Conservation (phyloP, 192 early-diverging fungal genomes). For the Umbelopsis isabellina region DNA sequence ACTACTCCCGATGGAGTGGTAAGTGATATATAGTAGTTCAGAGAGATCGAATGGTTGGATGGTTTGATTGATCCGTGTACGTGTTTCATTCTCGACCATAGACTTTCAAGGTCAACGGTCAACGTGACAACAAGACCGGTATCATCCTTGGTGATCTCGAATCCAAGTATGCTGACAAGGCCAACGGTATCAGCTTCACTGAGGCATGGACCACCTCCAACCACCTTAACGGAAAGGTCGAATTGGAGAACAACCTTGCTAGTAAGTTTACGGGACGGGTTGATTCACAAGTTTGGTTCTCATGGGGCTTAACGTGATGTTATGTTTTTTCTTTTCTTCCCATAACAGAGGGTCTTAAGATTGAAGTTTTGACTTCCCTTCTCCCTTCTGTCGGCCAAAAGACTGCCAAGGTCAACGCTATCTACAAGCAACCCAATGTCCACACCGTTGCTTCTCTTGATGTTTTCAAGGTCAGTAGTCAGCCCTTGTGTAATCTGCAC, state of each 20-base stretch:
- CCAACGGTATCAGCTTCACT: constrained; percentile 92
- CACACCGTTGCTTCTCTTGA: constrained; percentile 89
- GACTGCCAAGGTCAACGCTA: constrained; percentile 79
- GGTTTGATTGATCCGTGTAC: neutral
- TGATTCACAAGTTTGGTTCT: neutral
- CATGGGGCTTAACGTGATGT: neutral
- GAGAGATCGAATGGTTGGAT: neutral
- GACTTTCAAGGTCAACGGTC: constrained; percentile 95
- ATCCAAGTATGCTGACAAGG: constrained; percentile 96
- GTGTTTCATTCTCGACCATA: constrained; percentile 33
- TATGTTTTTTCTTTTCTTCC: too few relatives aligned
- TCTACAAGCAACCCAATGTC: constrained; percentile 96
- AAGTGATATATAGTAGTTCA: constrained; percentile 41
- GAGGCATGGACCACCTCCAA: constrained; percentile 97
- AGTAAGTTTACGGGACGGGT: constrained; percentile 32
- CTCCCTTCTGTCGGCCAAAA: constrained; percentile 84
- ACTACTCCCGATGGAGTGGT: constrained; percentile 94
- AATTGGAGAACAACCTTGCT: constrained; percentile 92
- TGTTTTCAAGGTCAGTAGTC: constrained; percentile 75
- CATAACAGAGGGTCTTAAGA: constrained; percentile 84
- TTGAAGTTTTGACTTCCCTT: constrained; percentile 84
- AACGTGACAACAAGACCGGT: constrained; percentile 94
- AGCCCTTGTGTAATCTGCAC: neutral
- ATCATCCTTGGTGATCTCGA: constrained; percentile 95
- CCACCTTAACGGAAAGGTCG: constrained; percentile 89